Evolutionary conservation across 2,329 filamentous ascomycete genomes (phyloP).

Genomic region (Westerdykella ornata): DNA sequence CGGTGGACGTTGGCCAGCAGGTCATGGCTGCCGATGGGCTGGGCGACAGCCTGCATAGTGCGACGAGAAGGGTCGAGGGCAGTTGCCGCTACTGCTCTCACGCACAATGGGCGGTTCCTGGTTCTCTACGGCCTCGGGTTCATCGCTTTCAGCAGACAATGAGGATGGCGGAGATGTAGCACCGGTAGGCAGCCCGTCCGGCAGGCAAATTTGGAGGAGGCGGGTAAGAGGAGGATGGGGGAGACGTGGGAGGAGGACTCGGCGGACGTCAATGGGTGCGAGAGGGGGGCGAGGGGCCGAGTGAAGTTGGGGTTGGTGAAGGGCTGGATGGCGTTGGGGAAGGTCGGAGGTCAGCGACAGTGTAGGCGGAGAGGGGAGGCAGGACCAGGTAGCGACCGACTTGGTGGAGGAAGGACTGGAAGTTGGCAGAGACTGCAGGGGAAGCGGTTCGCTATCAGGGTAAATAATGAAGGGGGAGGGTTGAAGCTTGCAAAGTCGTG

Average conservation of each 20-base stretch:
- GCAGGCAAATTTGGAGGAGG: background rate
- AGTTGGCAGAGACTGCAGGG: background rate
- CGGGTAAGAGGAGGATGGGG: slow-evolving; percentile 5
- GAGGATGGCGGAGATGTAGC: slow-evolving; percentile 1
- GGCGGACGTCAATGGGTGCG: too few relatives aligned
- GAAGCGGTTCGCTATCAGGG: too few relatives aligned
- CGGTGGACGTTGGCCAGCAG: slow-evolving; percentile 25
- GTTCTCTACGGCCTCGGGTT: background rate
- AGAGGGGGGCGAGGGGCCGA: too few relatives aligned
- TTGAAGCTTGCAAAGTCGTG: too few relatives aligned
- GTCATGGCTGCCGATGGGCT: slow-evolving; percentile 25
- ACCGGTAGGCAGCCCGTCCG: slow-evolving; percentile 1
- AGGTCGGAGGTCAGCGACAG: background rate
- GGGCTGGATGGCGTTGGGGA: background rate
- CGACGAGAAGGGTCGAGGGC: background rate
- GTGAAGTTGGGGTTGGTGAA: too few relatives aligned
- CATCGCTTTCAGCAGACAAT: slow-evolving; percentile 4
- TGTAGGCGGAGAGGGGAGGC: slow-evolving; percentile 4
- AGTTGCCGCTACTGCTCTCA: too few relatives aligned
- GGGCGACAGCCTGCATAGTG: slow-evolving; percentile 32
- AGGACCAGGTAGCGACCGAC: slow-evolving; percentile 6
- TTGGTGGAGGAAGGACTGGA: background rate
- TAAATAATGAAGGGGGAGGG: too few relatives aligned
- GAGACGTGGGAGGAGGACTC: background rate
- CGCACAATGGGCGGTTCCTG: too few relatives aligned